These are phyloP conservation scores for Arachis stenosperma DNA, from an alignment of 306 rosid species.

Conservation along the genomic window DNA sequence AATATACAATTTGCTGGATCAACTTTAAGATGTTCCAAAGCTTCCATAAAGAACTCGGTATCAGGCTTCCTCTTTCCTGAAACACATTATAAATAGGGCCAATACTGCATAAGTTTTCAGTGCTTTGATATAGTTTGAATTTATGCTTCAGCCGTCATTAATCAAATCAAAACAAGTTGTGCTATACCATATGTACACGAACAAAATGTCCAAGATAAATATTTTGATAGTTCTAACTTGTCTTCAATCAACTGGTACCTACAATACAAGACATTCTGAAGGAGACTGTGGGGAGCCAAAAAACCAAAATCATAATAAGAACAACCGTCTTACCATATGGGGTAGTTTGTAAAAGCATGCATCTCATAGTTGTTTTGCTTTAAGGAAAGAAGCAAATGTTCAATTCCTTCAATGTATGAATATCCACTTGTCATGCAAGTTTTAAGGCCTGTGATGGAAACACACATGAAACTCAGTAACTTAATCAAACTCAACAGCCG, in stretches of 20 bases:
- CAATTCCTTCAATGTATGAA: conserved; percentile 73
- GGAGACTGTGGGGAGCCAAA: conserved; percentile 19
- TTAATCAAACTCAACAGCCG: conserved; percentile 24
- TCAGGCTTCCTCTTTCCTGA: conserved; percentile 97
- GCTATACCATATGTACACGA: conserved; percentile 66
- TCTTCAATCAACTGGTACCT: conserved; percentile 91
- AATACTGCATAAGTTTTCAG: conserved; percentile 19
- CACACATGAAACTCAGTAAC: conserved; percentile 30
- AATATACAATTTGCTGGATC: conserved; percentile 74
- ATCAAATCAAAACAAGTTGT: conserved; percentile 15
- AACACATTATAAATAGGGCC: conserved; percentile 41
- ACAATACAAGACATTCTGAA: conserved; percentile 37
- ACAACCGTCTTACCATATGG: conserved; percentile 64
- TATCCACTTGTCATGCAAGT: conserved; percentile 75
- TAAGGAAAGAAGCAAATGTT: conserved; percentile 71
- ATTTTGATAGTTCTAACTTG: conserved; percentile 70
- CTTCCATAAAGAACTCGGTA: conserved; percentile 70
- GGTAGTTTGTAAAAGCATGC: conserved; percentile 97
- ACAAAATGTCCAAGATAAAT: conserved; percentile 95
- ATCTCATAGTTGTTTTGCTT: conserved; percentile 78
- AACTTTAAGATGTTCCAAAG: conserved; percentile 66
- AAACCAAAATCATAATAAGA: conserved; percentile 32
- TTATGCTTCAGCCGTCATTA: conserved; percentile 6
- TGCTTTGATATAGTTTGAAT: conserved; percentile 19
- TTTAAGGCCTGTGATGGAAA: conserved; percentile 72